Conservation (phyloP, 1,139 yeast species). For the Zygosaccharomyces sapae region DNA sequence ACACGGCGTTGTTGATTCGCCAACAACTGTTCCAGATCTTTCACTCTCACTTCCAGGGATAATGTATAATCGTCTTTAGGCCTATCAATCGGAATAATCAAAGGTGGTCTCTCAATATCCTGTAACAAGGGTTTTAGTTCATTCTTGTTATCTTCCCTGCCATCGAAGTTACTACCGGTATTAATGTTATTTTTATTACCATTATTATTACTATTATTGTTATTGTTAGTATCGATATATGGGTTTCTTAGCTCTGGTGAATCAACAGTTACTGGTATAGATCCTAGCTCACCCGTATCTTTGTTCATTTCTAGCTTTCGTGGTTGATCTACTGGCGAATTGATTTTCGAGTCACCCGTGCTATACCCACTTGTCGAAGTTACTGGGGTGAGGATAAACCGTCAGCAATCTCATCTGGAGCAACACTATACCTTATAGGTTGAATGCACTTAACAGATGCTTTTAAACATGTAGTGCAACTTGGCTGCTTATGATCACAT, state of each 20-base stretch:
- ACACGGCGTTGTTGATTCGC: slow-evolving; percentile 1
- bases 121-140: background rate
- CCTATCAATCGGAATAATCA: background rate
- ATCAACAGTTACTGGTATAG: background rate
- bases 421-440: slow-evolving; percentile 48
- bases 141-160: no score
- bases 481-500: slow-evolving; percentile 57
- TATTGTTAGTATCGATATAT: background rate
- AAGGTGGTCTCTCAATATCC: background rate
- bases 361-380: slow-evolving; percentile 5
- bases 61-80: slow-evolving; percentile 48
- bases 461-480: slow-evolving; percentile 57
- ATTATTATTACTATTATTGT: background rate
- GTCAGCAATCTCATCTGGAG: background rate
- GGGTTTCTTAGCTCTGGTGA: background rate
- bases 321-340: background rate
- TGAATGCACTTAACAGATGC: slow-evolving; percentile 55
- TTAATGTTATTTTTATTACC: background rate
- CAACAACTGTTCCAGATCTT: slow-evolving; percentile 45
- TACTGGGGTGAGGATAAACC: slow-evolving; percentile 6
- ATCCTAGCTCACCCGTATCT: background rate
- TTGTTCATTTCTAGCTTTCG: background rate
- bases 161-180: background rate
- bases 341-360: background rate
- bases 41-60: slow-evolving; percentile 49